A percentile compares a stretch with the other conserved stretches of the same genome.
Evolutionary conservation across 345 rosid species (phyloP).

Genomic region (Brassica rapa): DNA sequence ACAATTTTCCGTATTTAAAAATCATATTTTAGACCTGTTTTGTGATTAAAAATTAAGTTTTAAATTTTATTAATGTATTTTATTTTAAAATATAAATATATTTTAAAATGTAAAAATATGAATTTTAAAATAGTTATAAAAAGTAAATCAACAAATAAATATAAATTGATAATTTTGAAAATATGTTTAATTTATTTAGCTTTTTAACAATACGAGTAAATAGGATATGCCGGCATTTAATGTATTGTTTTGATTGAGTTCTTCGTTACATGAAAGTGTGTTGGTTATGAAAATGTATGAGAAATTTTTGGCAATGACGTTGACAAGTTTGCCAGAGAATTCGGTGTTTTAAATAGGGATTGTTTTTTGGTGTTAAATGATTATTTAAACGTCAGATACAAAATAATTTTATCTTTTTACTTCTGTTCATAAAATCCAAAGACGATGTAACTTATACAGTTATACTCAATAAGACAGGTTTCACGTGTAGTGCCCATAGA

Average conservation of each 20-base stretch:
- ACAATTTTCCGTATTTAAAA: too few relatives aligned
- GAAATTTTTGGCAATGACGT: conserved; percentile 30
- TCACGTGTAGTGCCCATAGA: conserved; percentile 41
- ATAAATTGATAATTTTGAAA: too few relatives aligned
- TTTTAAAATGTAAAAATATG: too few relatives aligned
- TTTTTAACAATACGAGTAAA: not conserved
- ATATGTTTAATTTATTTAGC: not conserved
- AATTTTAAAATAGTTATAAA: too few relatives aligned
- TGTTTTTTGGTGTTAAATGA: conserved; percentile 23
- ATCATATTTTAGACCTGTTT: too few relatives aligned
- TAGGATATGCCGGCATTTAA: conserved; percentile 28
- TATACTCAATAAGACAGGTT: conserved; percentile 29
- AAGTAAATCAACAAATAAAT: too few relatives aligned
- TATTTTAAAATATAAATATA: too few relatives aligned
- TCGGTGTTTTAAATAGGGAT: conserved; percentile 39
- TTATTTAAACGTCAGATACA: conserved; percentile 24
- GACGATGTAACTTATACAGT: not conserved
- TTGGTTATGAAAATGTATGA: conserved; percentile 1
- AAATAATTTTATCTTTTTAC: conserved; percentile 18
- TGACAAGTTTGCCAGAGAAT: conserved; percentile 43
- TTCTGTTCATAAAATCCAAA: not conserved
- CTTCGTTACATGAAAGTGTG: conserved; percentile 10
- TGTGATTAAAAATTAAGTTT: too few relatives aligned
- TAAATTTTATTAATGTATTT: too few relatives aligned
- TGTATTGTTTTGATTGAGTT: conserved; percentile 20